A percentile compares a stretch with the other conserved stretches of the same genome.
phyloP scores from a whole-genome alignment of 768 basidiomycete genomes.

The Coprinopsis marcescibilis region DNA sequence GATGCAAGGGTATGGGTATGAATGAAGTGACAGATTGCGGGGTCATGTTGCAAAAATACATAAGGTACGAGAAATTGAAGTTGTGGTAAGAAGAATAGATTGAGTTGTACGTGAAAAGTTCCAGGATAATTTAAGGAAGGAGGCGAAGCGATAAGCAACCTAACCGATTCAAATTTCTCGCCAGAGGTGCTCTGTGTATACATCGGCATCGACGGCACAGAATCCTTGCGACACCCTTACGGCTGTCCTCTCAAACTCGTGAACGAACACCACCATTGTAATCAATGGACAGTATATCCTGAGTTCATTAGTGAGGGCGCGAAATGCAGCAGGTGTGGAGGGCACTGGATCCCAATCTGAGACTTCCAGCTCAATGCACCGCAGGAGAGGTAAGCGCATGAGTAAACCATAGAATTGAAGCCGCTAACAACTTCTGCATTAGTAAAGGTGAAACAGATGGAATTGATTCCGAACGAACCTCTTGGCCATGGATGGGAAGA shows the following conservation, averaged over 20 bases:
- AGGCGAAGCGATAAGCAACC: too few relatives aligned
- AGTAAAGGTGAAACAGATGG: constrained; percentile 6
- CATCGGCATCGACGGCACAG: constrained; percentile 27
- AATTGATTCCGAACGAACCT: constrained; percentile 40
- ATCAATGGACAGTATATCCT: constrained; percentile 54
- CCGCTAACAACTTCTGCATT: constrained; percentile 33
- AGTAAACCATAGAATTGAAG: constrained; percentile 57
- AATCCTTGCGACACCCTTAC: constrained; percentile 32
- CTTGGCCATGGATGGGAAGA: constrained; percentile 49
- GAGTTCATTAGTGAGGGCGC: constrained; percentile 55
- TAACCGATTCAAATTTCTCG: constrained; percentile 24
- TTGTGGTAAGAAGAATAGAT: too few relatives aligned
- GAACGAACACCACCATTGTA: constrained; percentile 51
- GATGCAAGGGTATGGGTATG: too few relatives aligned
- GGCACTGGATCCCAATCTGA: constrained; percentile 62
- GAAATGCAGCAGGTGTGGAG: constrained; percentile 42
- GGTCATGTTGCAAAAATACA: too few relatives aligned
- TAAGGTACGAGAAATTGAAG: too few relatives aligned
- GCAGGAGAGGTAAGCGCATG: constrained; percentile 44
- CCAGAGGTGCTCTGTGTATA: constrained; percentile 27
- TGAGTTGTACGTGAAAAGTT: too few relatives aligned
- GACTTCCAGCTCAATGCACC: constrained; percentile 58
- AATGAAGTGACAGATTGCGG: too few relatives aligned
- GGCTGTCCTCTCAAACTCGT: constrained; percentile 55
- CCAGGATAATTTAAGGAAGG: neutral